Evolutionary conservation across 2,329 filamentous ascomycete genomes (phyloP).

Genomic region (Cordyceps farinosa): DNA sequence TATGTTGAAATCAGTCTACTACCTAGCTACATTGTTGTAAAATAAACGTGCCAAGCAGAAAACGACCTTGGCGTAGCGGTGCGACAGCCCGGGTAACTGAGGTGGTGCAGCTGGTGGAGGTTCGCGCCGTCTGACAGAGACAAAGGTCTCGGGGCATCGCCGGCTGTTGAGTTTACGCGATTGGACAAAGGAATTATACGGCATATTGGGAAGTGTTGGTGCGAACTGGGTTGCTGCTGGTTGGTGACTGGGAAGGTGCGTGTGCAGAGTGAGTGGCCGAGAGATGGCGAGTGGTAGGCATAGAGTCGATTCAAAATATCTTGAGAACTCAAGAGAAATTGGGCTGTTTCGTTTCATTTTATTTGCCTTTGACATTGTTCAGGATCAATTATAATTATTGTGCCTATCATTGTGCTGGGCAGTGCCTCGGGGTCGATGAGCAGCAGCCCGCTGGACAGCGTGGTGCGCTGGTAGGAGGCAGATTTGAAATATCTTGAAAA

Average conservation of each 20-base stretch:
- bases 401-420: too few species aligned
- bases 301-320: not conserved
- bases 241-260: not conserved
- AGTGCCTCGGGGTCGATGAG: too few species aligned
- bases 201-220: not conserved
- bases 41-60: not conserved
- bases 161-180: too few species aligned
- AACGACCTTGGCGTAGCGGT: not conserved
- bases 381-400: too few species aligned
- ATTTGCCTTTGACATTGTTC: too few species aligned
- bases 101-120: not conserved
- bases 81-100: not conserved
- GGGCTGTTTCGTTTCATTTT: too few species aligned
- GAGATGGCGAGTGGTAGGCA: not conserved
- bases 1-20: too few species aligned
- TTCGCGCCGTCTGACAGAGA: slow-evolving; percentile 1
- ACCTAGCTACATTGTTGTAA: too few species aligned
- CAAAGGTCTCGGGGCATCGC: not conserved
- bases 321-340: too few species aligned
- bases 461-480: too few species aligned
- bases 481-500: not conserved
- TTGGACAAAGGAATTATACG: not conserved
- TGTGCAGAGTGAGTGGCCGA: not conserved
- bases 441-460: too few species aligned
- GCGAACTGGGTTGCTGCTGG: not conserved